Percentiles rank a stretch among this genome's conserved stretches.
Evolutionary conservation across 1,284 basidiomycete species (phyloP).

Genomic region (Boletellus dicymbophilus): DNA sequence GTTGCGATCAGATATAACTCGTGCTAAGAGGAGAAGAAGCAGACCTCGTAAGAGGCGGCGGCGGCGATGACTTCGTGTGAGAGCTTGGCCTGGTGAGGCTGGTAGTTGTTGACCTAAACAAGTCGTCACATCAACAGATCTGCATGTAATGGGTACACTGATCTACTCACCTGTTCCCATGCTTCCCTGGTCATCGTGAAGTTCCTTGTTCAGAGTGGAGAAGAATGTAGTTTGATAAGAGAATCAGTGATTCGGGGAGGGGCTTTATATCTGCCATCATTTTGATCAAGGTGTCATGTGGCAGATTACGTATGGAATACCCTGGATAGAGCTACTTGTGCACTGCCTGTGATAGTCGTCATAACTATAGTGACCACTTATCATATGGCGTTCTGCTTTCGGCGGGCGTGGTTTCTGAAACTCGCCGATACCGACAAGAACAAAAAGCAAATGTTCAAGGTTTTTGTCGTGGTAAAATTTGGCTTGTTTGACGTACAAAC

Average conservation of each 20-base stretch:
- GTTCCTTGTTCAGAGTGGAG: background rate
- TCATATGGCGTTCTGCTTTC: no score
- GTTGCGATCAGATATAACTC: conserved; percentile 3
- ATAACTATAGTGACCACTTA: no score
- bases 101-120: conserved; percentile 33
- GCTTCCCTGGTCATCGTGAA: conserved; percentile 19
- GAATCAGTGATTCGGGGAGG: conserved; percentile 6
- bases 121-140: conserved; percentile 2
- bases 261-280: conserved; percentile 25
- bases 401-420: no score
- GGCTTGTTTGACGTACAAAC: no score
- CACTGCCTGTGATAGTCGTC: no score
- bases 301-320: no score
- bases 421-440: no score
- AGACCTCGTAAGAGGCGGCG: conserved; percentile 30
- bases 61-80: conserved; percentile 31
- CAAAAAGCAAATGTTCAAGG: no score
- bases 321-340: no score
- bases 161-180: conserved; percentile 14
- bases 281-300: no score
- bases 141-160: background rate
- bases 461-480: no score
- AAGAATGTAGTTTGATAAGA: conserved; percentile 4
- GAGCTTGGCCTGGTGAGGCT: conserved; percentile 34
- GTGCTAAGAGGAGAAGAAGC: background rate